Percentiles rank a stretch among this genome's conserved stretches.
Evolutionary conservation across 2,329 filamentous ascomycete genomes (phyloP).

Genomic region (Trichoderma sp.): DNA sequence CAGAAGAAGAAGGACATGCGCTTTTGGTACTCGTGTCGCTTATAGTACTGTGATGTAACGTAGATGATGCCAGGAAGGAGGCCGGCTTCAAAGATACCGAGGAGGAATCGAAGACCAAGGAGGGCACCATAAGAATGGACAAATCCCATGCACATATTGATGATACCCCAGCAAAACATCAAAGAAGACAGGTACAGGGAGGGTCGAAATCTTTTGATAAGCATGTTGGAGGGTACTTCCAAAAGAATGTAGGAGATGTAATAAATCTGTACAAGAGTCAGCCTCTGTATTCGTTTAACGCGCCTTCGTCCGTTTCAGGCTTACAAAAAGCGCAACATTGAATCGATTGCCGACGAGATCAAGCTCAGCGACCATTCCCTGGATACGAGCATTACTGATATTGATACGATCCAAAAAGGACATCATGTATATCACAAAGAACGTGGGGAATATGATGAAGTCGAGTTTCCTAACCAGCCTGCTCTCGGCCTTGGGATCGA

Average conservation of each 20-base stretch:
- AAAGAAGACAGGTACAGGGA: conserved; percentile 57
- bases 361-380: conserved; percentile 49
- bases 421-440: conserved; percentile 46
- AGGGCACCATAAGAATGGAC: conserved; percentile 55
- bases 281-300: not conserved
- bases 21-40: conserved; percentile 61
- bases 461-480: conserved; percentile 49
- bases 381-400: conserved; percentile 53
- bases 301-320: not conserved
- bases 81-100: conserved; percentile 59
- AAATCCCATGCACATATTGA: conserved; percentile 55
- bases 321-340: conserved; percentile 48
- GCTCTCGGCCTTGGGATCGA: conserved; percentile 42
- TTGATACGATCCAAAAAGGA: conserved; percentile 44
- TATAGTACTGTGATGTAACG: conserved; percentile 61
- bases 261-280: conserved; percentile 38
- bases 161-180: conserved; percentile 56
- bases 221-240: conserved; percentile 61
- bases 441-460: conserved; percentile 45
- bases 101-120: conserved; percentile 51
- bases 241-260: conserved; percentile 49
- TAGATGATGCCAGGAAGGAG: conserved; percentile 66
- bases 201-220: conserved; percentile 58
- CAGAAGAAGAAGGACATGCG: conserved; percentile 65
- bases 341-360: conserved; percentile 48